Percentiles rank a stretch among this genome's conserved stretches.
Evolutionary conservation across 163 green algal genomes (phyloP).

Genomic region (Chloroidium sp.): DNA sequence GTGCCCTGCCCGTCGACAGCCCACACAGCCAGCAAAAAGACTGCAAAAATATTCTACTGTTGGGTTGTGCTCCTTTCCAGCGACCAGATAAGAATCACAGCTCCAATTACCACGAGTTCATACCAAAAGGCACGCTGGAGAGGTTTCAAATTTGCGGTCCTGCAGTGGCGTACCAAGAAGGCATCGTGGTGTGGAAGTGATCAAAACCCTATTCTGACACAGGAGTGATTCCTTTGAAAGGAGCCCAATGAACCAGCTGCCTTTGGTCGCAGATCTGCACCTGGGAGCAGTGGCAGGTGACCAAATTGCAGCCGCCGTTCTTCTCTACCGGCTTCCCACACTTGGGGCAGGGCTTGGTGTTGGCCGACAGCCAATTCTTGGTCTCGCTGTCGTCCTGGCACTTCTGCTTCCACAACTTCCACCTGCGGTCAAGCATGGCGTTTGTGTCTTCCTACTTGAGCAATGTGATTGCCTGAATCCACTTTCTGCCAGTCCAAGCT

Average conservation of each 20-base stretch:
- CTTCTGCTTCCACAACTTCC: constrained; percentile 58
- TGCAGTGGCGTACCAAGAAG: neutral
- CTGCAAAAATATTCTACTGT: constrained; percentile 22
- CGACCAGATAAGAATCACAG: too few species aligned
- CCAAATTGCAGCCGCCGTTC: constrained; percentile 83
- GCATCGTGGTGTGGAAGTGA: neutral
- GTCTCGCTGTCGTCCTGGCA: constrained; percentile 70
- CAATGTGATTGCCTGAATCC: neutral
- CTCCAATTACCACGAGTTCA: too few species aligned
- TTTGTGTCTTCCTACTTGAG: neutral
- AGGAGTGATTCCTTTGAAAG: neutral
- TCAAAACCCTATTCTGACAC: neutral
- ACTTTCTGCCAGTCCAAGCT: too few species aligned
- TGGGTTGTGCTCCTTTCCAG: too few species aligned
- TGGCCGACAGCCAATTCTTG: constrained; percentile 61
- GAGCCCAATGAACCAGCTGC: neutral
- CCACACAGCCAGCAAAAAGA: constrained; percentile 87
- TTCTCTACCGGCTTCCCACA: constrained; percentile 85
- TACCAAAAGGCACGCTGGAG: too few species aligned
- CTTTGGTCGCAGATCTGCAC: neutral
- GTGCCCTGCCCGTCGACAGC: constrained; percentile 51
- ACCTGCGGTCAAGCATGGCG: constrained; percentile 15
- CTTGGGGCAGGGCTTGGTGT: constrained; percentile 84
- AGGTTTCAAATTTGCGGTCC: too few species aligned
- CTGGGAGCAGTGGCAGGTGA: constrained; percentile 59